Base-by-base conservation (phyloP, 352 stramenopile species). In the Pythium folliculosum region DNA sequence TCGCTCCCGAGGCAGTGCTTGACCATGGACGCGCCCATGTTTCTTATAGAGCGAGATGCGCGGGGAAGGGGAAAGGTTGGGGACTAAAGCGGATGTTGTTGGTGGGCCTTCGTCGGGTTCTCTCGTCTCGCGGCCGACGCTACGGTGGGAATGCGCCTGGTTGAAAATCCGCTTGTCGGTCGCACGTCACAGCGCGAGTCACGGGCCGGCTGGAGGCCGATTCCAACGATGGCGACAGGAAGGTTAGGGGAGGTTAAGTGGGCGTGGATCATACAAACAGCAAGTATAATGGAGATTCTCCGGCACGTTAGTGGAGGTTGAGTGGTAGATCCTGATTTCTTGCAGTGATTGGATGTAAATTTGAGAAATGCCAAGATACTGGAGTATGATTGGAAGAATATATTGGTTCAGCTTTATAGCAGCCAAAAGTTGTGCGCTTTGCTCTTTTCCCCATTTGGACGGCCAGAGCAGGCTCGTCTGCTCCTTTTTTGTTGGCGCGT, bases 21-120 rank as follows among this genome's bases (percentile, higher is more conserved):
- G 49, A 77, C 72, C 40, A 81, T 61, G 12, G 75, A 71, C 10
- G 75, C 75, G 8, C 75, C 75, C 75, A 81, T 81, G 13, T 23
- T 64, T 53, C 27, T 47, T 19, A 32, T 17, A 45, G 44, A 63
- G 45, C 35, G 27, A 47, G 30, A 22, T 48, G 12, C 37, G 30
- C 22, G 16, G 30, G 16, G 27, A 48, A 37, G 44, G n/a, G 35
- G 37, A 14, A 25, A 21, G 16, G 16, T 9, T 43, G 22, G 3
- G 19, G 19, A 43, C 16, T 22, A 27, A 32, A 25, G 21, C 44
- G 44, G 44, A 50, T 27, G 19, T 50, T 25, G 44, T 19, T 40
- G 35, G 35, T 40, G 40, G 9, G 40, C 14, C 40, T n/a, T n/a
- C 14, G 40, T 12, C 27, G 44, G 44, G 35, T 40, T 40, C 35